Evolutionary conservation across 371 early-diverging fungal genomes (phyloP), one percentile per base, ranked within the genome.

Genomic region (Mucor mucedo): DNA sequence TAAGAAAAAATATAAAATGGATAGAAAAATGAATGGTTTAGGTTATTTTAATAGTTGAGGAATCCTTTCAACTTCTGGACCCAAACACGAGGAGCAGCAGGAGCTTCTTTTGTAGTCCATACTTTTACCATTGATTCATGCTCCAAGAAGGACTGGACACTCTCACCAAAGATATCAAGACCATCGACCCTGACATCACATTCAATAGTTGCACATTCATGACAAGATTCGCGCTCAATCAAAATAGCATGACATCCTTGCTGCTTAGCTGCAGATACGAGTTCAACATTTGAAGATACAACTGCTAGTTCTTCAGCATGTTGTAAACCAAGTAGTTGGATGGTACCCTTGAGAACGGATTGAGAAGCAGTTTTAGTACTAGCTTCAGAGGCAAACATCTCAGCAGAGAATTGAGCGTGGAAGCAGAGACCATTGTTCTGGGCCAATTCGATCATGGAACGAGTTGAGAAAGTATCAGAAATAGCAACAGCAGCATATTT

Each of bases 351-450:
- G 3, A 74, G 55, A 21, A 72, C 65, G 1, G 70, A 52, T 16
- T 67, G 57, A 7, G 69, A 58, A 27, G 64, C 59, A 5, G 55
- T 52, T 8, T 9, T 35, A 2, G 30, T 41, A n/a, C 33, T 40
- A 14, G 30, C 10, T 45, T 59, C 47, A 54, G 55, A 54, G 14
- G 42, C 35, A 55, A 79, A 68, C 69, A 76, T 73, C 11, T 79
- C 76, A 11, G 72, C 63, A 62, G 70, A 63, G 62, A 79, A 72
- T 59, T 79, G 79, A 28, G 75, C 70, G 48, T 79, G 71, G 76
- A 74, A 79, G 69, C 79, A 79, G 29, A 79, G 75, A 52, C 76
- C 72, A n/a, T 71, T 72, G 42, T 63, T 70, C 54, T 71, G 74
- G 30, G 79, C 76, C 41, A 74, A 57, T 3, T 72, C 67, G 13